A percentile compares a stretch with the other conserved stretches of the same genome.
Conservation (phyloP, 2,329 filamentous ascomycete genomes). For the Penicillium frequentans region DNA sequence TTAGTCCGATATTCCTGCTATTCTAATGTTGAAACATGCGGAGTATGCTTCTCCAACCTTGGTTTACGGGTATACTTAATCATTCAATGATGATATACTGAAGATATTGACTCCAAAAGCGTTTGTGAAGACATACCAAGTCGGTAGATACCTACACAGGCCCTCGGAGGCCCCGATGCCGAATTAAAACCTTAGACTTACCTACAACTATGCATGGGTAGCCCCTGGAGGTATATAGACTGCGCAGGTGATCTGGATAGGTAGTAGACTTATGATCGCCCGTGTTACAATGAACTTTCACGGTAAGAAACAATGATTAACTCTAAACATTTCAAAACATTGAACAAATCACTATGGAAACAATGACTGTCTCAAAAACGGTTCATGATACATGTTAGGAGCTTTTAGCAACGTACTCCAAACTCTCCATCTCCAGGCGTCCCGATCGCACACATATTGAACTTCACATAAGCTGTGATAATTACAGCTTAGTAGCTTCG, state of each 20-base stretch:
- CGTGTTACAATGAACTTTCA: not conserved
- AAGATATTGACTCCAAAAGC: no score
- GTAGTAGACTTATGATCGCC: not conserved
- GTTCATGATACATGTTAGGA: constrained; percentile 22
- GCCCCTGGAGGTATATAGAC: no score
- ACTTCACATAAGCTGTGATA: not conserved
- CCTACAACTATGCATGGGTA: no score
- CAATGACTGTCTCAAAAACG: constrained; percentile 2
- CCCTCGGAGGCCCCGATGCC: no score
- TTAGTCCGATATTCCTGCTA: no score
- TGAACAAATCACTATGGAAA: not conserved
- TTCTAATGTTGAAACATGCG: no score
- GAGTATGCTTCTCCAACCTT: no score
- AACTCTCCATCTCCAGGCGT: not conserved
- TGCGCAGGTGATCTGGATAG: not conserved
- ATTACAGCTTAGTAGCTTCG: constrained; percentile 41
- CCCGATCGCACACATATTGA: not conserved
- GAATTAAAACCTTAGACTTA: no score
- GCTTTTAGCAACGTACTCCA: not conserved
- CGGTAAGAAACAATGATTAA: not conserved
- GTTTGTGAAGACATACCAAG: no score
- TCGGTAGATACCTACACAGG: no score
- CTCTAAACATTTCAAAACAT: not conserved
- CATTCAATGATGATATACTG: no score
- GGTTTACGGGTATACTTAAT: no score